Conservation (phyloP, 2,329 filamentous ascomycete species). For the Dothidotthia symphoricarpi region DNA sequence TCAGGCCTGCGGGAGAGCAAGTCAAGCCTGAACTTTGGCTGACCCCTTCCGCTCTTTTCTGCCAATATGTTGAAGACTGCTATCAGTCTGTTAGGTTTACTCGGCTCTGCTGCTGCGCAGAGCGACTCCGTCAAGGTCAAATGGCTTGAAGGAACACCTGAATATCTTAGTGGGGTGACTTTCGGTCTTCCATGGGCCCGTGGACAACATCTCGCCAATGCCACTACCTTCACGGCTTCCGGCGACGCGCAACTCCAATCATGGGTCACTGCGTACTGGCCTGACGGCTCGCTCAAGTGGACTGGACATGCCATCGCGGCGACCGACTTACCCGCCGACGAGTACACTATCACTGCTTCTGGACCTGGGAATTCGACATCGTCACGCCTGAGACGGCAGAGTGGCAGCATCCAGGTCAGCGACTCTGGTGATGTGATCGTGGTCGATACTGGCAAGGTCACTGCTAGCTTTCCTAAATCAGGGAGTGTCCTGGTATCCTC, state of each 20-base stretch:
- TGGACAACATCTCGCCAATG: constrained; percentile 39
- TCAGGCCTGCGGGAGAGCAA: not conserved
- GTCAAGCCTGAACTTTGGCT: constrained; percentile 1
- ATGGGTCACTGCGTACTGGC: constrained; percentile 60
- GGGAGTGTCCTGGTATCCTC: constrained; percentile 32
- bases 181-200: constrained; percentile 44
- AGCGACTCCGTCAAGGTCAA: constrained; percentile 27
- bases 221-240: constrained; percentile 36
- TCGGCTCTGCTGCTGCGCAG: constrained; percentile 16
- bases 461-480: constrained; percentile 35
- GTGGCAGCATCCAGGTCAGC: constrained; percentile 21
- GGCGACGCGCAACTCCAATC: constrained; percentile 47
- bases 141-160: constrained; percentile 31
- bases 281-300: constrained; percentile 62
- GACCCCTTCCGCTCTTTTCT: constrained; percentile 6
- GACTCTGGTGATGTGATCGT: constrained; percentile 24
- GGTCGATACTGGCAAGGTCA: constrained; percentile 36
- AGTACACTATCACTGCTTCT: constrained; percentile 47
- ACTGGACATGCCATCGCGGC: constrained; percentile 56
- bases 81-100: constrained; percentile 16
- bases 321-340: constrained; percentile 42
- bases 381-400: constrained; percentile 13
- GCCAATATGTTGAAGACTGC: constrained; percentile 15
- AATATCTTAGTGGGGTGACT: constrained; percentile 35
- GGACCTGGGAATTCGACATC: constrained; percentile 18